Evolutionary conservation across 164 flowering plant genomes (phyloP).

Genomic region (Chloranthus sessilifolius): DNA sequence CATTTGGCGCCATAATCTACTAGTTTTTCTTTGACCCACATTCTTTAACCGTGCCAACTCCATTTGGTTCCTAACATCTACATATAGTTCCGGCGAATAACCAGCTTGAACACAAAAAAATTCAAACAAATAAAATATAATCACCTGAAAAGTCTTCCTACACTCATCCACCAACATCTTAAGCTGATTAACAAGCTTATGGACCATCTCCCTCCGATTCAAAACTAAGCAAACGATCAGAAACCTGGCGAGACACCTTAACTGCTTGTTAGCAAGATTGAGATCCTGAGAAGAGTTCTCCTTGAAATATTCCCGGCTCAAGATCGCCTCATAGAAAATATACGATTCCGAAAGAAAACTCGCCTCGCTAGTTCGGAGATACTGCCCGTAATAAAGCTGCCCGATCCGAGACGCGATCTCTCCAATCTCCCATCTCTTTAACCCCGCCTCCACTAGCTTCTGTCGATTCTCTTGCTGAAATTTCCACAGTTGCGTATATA

Average conservation of each 20-base stretch:
- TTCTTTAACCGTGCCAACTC: too few species aligned
- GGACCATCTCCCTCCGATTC: constrained; percentile 71
- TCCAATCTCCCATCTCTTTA: constrained; percentile 93
- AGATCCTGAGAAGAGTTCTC: constrained; percentile 65
- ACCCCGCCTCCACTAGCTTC: constrained; percentile 79
- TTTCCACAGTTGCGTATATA: constrained; percentile 89
- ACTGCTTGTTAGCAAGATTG: constrained; percentile 68
- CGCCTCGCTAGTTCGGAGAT: constrained; percentile 76
- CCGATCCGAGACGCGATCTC: constrained; percentile 95
- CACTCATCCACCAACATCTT: constrained; percentile 70
- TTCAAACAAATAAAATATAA: not conserved
- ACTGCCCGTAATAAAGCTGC: constrained; percentile 84
- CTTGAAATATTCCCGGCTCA: constrained; percentile 78
- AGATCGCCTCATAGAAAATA: constrained; percentile 79
- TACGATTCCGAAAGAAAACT: constrained; percentile 72
- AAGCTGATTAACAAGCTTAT: constrained; percentile 62
- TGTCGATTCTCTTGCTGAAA: constrained; percentile 89
- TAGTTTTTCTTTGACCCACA: too few species aligned
- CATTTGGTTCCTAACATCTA: too few species aligned
- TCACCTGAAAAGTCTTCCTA: constrained; percentile 72
- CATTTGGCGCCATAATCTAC: too few species aligned
- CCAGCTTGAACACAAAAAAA: constrained; percentile 4
- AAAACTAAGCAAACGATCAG: constrained; percentile 71
- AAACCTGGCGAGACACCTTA: constrained; percentile 81
- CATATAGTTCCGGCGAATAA: not conserved